phyloP scores from a whole-genome alignment of 495 filamentous ascomycete species.

The Hypomontagnella submonticulosa region DNA sequence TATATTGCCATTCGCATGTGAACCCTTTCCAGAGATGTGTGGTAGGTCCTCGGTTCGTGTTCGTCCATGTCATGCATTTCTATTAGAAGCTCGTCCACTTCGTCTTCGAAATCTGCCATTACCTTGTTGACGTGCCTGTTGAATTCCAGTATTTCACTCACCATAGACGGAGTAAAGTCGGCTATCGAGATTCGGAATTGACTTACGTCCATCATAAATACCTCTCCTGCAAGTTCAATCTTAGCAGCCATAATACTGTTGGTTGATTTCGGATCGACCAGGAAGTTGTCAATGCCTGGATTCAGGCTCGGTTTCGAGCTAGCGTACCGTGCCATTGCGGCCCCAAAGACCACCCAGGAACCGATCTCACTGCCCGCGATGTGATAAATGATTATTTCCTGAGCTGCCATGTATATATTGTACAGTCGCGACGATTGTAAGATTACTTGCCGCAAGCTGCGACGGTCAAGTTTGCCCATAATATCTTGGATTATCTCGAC shows the following conservation, averaged over 20 bases:
- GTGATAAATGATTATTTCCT: neutral
- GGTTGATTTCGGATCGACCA: neutral
- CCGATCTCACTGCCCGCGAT: neutral
- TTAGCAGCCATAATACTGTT: neutral
- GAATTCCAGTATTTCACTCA: neutral
- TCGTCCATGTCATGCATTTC: too few relatives aligned
- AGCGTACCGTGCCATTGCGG: slow-evolving; percentile 1
- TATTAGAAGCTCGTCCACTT: too few relatives aligned
- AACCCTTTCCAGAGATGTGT: too few relatives aligned
- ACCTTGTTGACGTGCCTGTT: neutral
- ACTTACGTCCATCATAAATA: neutral
- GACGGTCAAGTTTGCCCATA: slow-evolving; percentile 2
- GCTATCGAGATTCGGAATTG: slow-evolving; percentile 1
- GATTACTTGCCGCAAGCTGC: neutral
- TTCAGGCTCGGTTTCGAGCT: neutral
- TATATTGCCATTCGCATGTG: too few relatives aligned
- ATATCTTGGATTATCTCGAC: neutral
- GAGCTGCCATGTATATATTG: neutral
- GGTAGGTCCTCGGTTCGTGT: too few relatives aligned
- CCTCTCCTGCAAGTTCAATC: neutral
- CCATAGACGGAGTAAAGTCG: neutral
- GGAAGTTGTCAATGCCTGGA: neutral
- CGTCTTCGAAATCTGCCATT: too few relatives aligned
- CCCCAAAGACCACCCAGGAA: neutral
- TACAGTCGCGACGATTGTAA: neutral